Percentiles rank a stretch among this genome's conserved stretches.
Conservation (phyloP, 805 yeast genomes). For the Candida lessepsii region DNA sequence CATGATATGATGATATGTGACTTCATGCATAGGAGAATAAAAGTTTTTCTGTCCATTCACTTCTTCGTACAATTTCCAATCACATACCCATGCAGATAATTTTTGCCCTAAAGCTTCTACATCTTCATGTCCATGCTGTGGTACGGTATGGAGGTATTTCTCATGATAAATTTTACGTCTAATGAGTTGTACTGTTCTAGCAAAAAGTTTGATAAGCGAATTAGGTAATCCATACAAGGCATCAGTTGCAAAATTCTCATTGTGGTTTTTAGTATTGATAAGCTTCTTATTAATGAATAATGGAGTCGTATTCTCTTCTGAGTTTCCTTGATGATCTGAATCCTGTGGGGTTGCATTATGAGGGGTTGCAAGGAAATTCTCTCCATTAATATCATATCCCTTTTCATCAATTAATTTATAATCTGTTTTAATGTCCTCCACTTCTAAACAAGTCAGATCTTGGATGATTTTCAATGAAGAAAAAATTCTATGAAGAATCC, state of each 20-base stretch:
- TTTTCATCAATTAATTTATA: constrained; percentile 26
- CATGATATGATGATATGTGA: constrained; percentile 74
- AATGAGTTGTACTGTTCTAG: constrained; percentile 66
- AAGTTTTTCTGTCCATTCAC: constrained; percentile 28
- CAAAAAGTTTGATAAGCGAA: constrained; percentile 68
- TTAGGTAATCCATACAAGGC: constrained; percentile 84
- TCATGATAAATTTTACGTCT: constrained; percentile 54
- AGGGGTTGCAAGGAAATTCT: constrained; percentile 20
- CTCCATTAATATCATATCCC: constrained; percentile 37
- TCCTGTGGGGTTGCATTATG: constrained; percentile 9
- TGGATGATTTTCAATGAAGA: constrained; percentile 73
- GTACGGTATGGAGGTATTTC: constrained; percentile 25
- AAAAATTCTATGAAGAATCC: constrained; percentile 73
- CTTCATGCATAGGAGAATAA: constrained; percentile 60
- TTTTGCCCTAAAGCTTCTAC: background rate
- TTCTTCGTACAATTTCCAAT: constrained; percentile 59
- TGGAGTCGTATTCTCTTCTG: constrained; percentile 26
- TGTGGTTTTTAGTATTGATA: constrained; percentile 48
- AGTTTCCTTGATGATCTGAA: background rate
- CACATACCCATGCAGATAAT: constrained; percentile 56
- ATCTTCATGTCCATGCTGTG: constrained; percentile 6
- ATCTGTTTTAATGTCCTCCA: constrained; percentile 28
- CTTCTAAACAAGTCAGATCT: constrained; percentile 61
- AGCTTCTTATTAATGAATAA: constrained; percentile 41
- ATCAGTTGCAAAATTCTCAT: constrained; percentile 67